Evolutionary conservation across 164 flowering plant species (phyloP).

Genomic region (Piper longum): DNA sequence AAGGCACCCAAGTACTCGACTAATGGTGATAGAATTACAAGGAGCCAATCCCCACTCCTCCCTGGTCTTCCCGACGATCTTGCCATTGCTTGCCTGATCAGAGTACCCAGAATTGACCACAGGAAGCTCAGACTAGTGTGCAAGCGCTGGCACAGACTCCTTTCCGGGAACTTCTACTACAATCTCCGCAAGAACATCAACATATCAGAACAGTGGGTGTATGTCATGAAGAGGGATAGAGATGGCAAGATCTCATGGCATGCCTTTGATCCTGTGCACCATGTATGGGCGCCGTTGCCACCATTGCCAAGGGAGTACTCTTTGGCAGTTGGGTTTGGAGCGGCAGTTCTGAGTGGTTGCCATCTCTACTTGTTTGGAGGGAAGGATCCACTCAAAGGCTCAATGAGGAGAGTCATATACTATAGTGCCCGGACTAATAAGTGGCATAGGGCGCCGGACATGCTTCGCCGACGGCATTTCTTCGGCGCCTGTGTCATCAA

Average conservation of each 20-base stretch:
- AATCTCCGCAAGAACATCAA: slow-evolving; percentile 61
- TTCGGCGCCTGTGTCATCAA: slow-evolving; percentile 81
- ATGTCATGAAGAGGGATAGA: slow-evolving; percentile 62
- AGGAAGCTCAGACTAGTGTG: slow-evolving; percentile 66
- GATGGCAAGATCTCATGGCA: slow-evolving; percentile 76
- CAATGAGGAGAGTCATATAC: slow-evolving; percentile 70
- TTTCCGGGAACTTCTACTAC: slow-evolving; percentile 66
- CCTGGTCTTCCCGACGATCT: slow-evolving; percentile 96
- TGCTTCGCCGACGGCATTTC: slow-evolving; percentile 65
- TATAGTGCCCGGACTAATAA: slow-evolving; percentile 74
- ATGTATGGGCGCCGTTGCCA: slow-evolving; percentile 83
- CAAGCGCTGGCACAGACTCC: slow-evolving; percentile 78
- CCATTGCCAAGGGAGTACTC: slow-evolving; percentile 72
- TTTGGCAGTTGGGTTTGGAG: slow-evolving; percentile 65
- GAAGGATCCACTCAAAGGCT: slow-evolving; percentile 61
- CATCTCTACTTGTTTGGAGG: slow-evolving; percentile 81
- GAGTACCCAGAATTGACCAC: slow-evolving; percentile 70
- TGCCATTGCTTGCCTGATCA: slow-evolving; percentile 79
- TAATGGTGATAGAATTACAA: slow-evolving; percentile 33
- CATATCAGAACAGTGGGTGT: slow-evolving; percentile 78
- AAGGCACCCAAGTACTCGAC: slow-evolving; percentile 14
- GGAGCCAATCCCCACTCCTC: slow-evolving; percentile 55
- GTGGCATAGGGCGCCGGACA: slow-evolving; percentile 94
- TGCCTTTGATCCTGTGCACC: slow-evolving; percentile 71
- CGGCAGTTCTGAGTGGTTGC: slow-evolving; percentile 74